Conservation (phyloP, 352 stramenopile genomes). For the Nothophytophthora sp. region DNA sequence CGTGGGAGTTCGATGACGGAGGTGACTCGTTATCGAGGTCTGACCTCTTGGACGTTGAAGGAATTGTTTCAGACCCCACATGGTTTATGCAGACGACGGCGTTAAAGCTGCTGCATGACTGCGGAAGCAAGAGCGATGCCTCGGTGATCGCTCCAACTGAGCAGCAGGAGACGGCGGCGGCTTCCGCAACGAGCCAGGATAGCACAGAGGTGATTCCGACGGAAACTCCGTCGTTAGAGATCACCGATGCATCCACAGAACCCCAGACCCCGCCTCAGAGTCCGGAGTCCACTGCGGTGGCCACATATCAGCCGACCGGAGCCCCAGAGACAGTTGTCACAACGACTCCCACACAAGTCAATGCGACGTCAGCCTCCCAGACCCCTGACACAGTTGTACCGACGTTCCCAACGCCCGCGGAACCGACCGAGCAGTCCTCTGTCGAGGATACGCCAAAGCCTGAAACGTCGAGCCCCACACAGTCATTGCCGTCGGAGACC, state of each 20-base stretch:
- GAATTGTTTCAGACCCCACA: constrained; percentile 10
- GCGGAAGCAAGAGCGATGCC: constrained; percentile 5
- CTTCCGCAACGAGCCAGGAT: constrained; percentile 1
- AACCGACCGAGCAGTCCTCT: constrained; percentile 6
- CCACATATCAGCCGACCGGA: neutral
- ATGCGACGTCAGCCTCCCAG: too few species aligned
- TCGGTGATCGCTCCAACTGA: constrained; percentile 1
- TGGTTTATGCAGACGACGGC: constrained; percentile 40
- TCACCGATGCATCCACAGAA: neutral
- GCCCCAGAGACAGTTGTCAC: neutral
- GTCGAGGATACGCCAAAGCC: too few species aligned
- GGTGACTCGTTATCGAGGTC: neutral
- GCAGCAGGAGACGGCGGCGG: constrained; percentile 1
- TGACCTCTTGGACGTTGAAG: constrained; percentile 15
- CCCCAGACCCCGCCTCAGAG: neutral
- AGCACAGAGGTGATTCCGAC: too few species aligned
- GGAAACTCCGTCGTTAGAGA: too few species aligned
- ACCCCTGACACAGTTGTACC: too few species aligned
- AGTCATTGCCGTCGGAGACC: too few species aligned
- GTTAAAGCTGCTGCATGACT: constrained; percentile 18
- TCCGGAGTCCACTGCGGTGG: neutral
- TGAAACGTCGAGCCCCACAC: too few species aligned
- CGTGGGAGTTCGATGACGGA: constrained; percentile 27
- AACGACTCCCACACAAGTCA: too few species aligned
- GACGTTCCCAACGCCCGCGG: too few species aligned